Conservation (phyloP, 225 moss, liverwort and hornwort genomes). For the Polytrichum commune region DNA sequence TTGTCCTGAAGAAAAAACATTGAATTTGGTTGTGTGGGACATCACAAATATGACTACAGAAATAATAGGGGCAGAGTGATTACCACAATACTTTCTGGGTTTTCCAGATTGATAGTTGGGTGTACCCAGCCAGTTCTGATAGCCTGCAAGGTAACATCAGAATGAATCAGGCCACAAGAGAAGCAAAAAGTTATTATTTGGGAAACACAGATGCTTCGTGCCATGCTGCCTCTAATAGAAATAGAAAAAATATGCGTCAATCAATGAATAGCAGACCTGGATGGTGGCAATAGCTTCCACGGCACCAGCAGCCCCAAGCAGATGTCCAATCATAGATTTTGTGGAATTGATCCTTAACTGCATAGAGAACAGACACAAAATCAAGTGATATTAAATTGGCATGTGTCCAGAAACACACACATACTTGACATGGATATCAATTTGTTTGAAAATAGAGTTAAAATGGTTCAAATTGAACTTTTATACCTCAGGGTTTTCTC, state of each 20-base stretch:
- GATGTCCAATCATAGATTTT: constrained; percentile 95
- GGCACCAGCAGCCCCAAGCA: constrained; percentile 94
- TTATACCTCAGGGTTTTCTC: constrained; percentile 74
- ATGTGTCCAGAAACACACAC: no score
- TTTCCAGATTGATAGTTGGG: constrained; percentile 78
- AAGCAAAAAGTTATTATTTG: no score
- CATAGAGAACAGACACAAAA: constrained; percentile 10
- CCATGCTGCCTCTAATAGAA: no score
- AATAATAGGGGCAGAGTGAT: background rate
- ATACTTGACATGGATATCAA: no score
- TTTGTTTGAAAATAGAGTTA: no score
- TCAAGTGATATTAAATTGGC: no score
- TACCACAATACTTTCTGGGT: constrained; percentile 82
- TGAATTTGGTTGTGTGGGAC: background rate
- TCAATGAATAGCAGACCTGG: constrained; percentile 45
- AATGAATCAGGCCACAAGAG: no score
- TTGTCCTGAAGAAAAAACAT: no score
- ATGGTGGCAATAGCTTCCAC: constrained; percentile 95
- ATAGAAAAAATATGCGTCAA: no score
- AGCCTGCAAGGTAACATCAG: constrained; percentile 52
- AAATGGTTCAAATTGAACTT: no score
- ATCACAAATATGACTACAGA: no score
- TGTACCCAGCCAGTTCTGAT: constrained; percentile 85
- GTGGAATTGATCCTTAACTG: constrained; percentile 93
- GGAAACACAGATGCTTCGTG: no score